A percentile compares a stretch with the other conserved stretches of the same genome.
Conservation (phyloP, 257 asterid species). For the Haberlea rhodopensis region DNA sequence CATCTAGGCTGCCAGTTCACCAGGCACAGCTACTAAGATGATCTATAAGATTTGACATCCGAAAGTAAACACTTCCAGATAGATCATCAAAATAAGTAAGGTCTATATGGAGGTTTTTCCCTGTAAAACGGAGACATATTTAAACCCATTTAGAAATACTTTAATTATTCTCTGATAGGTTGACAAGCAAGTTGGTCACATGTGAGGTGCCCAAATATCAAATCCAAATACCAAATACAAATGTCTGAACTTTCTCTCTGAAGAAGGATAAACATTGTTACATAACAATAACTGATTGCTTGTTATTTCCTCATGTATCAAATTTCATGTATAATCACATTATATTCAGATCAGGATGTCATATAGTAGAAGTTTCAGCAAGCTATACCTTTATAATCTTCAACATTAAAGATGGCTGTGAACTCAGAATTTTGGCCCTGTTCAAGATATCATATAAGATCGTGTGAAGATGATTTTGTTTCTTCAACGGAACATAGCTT, state of each 20-base stretch:
- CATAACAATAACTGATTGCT: neutral
- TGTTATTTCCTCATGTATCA: neutral
- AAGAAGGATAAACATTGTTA: neutral
- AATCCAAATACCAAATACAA: neutral
- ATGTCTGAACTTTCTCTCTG: neutral
- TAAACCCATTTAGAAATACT: neutral
- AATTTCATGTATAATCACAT: neutral
- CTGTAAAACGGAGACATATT: neutral
- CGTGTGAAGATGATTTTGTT: too few relatives aligned
- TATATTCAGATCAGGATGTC: constrained; percentile 8
- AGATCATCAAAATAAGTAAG: neutral
- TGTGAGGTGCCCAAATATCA: too few relatives aligned
- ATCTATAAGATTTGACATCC: neutral
- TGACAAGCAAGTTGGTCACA: neutral
- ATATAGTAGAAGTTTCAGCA: neutral
- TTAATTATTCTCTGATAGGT: neutral
- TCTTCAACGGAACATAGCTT: too few relatives aligned
- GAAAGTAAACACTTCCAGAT: neutral
- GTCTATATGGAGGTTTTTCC: neutral
- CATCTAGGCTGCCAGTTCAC: neutral
- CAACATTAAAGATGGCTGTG: constrained; percentile 82
- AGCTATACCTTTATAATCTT: constrained; percentile 86
- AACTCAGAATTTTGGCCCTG: constrained; percentile 87
- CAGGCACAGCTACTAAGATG: neutral
- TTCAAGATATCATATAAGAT: constrained; percentile 12